Percentiles rank a stretch among this genome's conserved stretches.
Conservation (phyloP, 139 green algal genomes). For the Chlorella sp. region DNA sequence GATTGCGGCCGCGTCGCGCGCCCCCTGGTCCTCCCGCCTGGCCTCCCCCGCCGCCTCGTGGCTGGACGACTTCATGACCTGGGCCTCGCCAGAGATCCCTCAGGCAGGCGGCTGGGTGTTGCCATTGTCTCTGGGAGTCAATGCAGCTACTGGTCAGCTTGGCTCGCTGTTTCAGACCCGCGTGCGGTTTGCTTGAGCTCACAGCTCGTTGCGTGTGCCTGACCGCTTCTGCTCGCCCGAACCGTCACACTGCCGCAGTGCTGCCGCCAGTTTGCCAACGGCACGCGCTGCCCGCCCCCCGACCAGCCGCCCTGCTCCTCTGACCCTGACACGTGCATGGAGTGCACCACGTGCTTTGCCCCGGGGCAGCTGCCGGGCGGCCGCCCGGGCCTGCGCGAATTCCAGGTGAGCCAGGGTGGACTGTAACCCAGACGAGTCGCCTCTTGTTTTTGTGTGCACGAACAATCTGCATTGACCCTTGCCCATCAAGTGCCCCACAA, state of each 20-base stretch:
- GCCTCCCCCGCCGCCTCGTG: constrained; percentile 84
- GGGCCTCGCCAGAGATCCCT: constrained; percentile 75
- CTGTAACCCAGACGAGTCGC: too few relatives aligned
- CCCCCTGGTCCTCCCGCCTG: constrained; percentile 60
- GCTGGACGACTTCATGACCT: constrained; percentile 94
- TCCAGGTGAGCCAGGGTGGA: constrained; percentile 44
- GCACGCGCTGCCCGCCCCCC: constrained; percentile 70
- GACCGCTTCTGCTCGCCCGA: too few relatives aligned
- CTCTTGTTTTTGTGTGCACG: too few relatives aligned
- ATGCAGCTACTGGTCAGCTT: too few relatives aligned
- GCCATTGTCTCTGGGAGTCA: too few relatives aligned
- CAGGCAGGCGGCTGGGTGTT: too few relatives aligned
- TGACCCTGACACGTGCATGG: constrained; percentile 49
- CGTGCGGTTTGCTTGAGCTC: too few relatives aligned
- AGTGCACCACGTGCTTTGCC: constrained; percentile 73
- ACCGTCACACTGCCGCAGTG: constrained; percentile 46
- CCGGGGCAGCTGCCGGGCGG: constrained; percentile 28
- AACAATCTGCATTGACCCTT: not conserved
- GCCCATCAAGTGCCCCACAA: not conserved
- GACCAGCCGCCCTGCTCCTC: constrained; percentile 74
- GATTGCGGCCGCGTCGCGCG: constrained; percentile 44
- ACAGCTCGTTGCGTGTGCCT: too few relatives aligned
- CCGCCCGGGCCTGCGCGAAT: constrained; percentile 59
- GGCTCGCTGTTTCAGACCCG: too few relatives aligned
- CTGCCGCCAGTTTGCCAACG: constrained; percentile 46